Evolutionary conservation across 768 basidiomycete genomes (phyloP), one percentile per base, ranked within the genome.

Genomic region (Lactarius psammicola): DNA sequence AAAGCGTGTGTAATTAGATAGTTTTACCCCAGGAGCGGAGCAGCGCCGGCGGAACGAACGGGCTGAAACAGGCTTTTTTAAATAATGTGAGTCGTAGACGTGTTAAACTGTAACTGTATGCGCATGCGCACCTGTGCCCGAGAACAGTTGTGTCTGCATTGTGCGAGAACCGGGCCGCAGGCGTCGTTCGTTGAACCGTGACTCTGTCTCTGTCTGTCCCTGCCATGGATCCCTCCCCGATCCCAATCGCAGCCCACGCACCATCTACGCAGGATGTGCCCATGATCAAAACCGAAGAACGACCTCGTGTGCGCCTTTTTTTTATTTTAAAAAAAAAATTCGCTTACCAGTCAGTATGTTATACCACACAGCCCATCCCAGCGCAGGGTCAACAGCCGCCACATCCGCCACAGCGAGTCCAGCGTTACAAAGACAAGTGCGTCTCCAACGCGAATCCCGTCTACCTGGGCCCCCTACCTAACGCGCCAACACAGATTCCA

Each of bases 341-440:
- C 36, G 40, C 46, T 49, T 20, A 28, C n/a, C n/a, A n/a, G n/a
- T n/a, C 5, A 13, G 13, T 51, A 44, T 23, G 3, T 44, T 36
- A 13, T 11, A 15, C 33, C 18, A 36, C 15, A 10, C 18, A 62
- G 59, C 59, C 61, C 18, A 63, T 63, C n/a, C 62, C 46, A 6
- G 60, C 61, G 23, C 44, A 9, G 3, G 44, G 44, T 3, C 55
- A 56, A 20, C 62, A 40, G n/a, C 36, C 4, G 38, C 44, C 60
- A 23, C 23, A 15, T 55, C 40, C 54, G 13, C 56, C 66, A 1
- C 56, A 55, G 31, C 68, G 63, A 7, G 67, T 33, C 4, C 65
- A 64, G 26, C 46, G 69, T 15, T 71, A 71, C 62, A 70, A 71
- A 54, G 70, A 71, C 65, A 71, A 68, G 70, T 71, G 13, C 31